phyloP scores from a whole-genome alignment of 805 yeast species.

The Sungouiella thailandica region DNA sequence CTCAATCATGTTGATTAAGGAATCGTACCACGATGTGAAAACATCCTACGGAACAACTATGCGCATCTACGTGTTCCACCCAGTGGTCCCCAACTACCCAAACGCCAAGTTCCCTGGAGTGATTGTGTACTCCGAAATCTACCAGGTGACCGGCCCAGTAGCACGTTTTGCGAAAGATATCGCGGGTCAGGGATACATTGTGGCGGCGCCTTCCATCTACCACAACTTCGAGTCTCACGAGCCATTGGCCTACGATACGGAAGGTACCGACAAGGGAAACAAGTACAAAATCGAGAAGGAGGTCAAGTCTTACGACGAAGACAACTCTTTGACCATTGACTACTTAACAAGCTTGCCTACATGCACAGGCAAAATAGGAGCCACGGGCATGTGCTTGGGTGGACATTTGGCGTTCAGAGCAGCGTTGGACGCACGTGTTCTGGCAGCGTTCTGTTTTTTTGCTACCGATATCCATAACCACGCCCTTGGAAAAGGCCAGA shows the following conservation, averaged over 20 bases:
- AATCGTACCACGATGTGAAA: slow-evolving; percentile 55
- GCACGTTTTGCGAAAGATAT: slow-evolving; percentile 70
- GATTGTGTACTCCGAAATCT: slow-evolving; percentile 71
- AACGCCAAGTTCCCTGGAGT: slow-evolving; percentile 78
- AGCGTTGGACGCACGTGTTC: slow-evolving; percentile 57
- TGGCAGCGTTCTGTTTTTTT: slow-evolving; percentile 70
- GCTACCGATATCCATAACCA: slow-evolving; percentile 75
- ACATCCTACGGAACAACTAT: slow-evolving; percentile 65
- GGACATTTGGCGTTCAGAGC: slow-evolving; percentile 77
- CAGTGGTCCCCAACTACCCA: slow-evolving; percentile 69
- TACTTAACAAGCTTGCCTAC: slow-evolving; percentile 53
- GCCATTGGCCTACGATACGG: slow-evolving; percentile 62
- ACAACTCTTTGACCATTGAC: slow-evolving; percentile 58
- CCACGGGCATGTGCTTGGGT: slow-evolving; percentile 85
- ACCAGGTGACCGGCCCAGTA: slow-evolving; percentile 82
- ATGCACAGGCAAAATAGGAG: slow-evolving; percentile 69
- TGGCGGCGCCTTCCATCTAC: slow-evolving; percentile 74
- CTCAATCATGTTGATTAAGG: slow-evolving; percentile 73
- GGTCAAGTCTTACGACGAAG: slow-evolving; percentile 71
- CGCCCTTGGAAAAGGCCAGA: slow-evolving; percentile 57
- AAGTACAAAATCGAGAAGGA: slow-evolving; percentile 61
- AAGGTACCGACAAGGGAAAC: slow-evolving; percentile 76
- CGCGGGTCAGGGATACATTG: slow-evolving; percentile 76
- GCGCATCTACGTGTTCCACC: slow-evolving; percentile 63
- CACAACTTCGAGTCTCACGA: slow-evolving; percentile 66